Evolutionary conservation across 805 yeast genomes (phyloP).

Genomic region (Ogataea degrootiae): DNA sequence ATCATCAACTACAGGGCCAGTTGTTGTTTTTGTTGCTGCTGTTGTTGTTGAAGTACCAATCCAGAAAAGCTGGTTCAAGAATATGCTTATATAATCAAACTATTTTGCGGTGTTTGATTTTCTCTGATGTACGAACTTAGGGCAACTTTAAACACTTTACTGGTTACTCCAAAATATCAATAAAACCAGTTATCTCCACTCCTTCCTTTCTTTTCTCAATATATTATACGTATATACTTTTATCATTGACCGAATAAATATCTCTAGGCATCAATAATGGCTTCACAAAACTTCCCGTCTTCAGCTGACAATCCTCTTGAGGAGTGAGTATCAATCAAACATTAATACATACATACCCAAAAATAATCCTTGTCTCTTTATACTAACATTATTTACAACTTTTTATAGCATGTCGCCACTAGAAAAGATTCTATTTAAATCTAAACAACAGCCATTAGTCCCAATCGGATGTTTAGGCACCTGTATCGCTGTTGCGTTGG

Average conservation of each 20-base stretch:
- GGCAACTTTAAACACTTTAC: no score
- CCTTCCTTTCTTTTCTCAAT: background rate
- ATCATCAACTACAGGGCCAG: no score
- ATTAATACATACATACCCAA: slow-evolving; percentile 18
- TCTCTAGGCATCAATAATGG: slow-evolving; percentile 20
- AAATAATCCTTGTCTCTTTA: background rate
- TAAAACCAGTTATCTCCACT: no score
- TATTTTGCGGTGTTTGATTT: no score
- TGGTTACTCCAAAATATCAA: no score
- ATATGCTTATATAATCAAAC: no score
- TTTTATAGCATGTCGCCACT: slow-evolving; percentile 41
- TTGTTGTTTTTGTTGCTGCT: no score
- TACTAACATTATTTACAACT: slow-evolving; percentile 4
- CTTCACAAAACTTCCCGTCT: slow-evolving; percentile 41
- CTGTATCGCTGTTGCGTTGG: slow-evolving; percentile 72
- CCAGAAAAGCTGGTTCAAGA: no score
- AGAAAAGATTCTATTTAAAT: slow-evolving; percentile 54
- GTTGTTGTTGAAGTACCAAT: no score
- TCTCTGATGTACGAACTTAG: no score
- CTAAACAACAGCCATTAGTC: slow-evolving; percentile 84
- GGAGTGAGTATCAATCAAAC: slow-evolving; percentile 47
- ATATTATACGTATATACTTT: background rate
- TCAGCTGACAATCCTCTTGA: slow-evolving; percentile 44
- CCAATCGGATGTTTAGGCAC: slow-evolving; percentile 81
- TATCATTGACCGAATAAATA: background rate